These are phyloP conservation scores for Sugiyamaella xylanicola DNA, from an alignment of 1,139 yeast species.

Conservation along the genomic window DNA sequence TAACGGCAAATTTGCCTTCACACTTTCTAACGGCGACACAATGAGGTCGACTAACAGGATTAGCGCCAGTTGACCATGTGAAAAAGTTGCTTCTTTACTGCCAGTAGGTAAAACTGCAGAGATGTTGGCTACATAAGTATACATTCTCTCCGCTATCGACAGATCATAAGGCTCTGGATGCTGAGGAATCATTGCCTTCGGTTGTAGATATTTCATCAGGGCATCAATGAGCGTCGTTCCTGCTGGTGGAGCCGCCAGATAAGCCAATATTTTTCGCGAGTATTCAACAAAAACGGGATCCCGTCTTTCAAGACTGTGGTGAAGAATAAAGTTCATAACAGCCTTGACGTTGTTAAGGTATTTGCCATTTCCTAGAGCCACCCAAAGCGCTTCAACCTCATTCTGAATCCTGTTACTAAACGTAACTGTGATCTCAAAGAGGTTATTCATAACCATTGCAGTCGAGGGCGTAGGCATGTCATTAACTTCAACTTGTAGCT, in stretches of 20 bases:
- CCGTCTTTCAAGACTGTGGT: slow-evolving; percentile 68
- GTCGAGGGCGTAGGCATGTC: slow-evolving; percentile 50
- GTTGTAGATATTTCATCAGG: slow-evolving; percentile 69
- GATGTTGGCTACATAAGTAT: slow-evolving; percentile 78
- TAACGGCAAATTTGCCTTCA: slow-evolving; percentile 59
- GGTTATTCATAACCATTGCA: slow-evolving; percentile 73
- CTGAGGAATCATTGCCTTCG: slow-evolving; percentile 85
- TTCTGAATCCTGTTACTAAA: slow-evolving; percentile 73
- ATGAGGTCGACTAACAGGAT: slow-evolving; percentile 81
- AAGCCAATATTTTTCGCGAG: slow-evolving; percentile 78
- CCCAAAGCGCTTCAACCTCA: slow-evolving; percentile 95
- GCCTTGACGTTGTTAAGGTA: slow-evolving; percentile 68
- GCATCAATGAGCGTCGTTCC: slow-evolving; percentile 62
- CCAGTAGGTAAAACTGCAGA: slow-evolving; percentile 57
- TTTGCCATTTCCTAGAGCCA: slow-evolving; percentile 77
- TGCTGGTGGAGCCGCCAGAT: slow-evolving; percentile 62
- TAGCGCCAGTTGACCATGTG: slow-evolving; percentile 79
- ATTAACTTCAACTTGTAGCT: slow-evolving; percentile 54
- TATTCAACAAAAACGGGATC: slow-evolving; percentile 76
- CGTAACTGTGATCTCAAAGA: slow-evolving; percentile 81
- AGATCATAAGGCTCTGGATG: slow-evolving; percentile 43
- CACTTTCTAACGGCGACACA: slow-evolving; percentile 47
- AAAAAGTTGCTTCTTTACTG: slow-evolving; percentile 76
- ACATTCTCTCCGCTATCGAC: slow-evolving; percentile 37
- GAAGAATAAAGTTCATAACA: slow-evolving; percentile 69